Base-by-base conservation (phyloP, 768 basidiomycete genomes). In the Suillus ampliporus region DNA sequence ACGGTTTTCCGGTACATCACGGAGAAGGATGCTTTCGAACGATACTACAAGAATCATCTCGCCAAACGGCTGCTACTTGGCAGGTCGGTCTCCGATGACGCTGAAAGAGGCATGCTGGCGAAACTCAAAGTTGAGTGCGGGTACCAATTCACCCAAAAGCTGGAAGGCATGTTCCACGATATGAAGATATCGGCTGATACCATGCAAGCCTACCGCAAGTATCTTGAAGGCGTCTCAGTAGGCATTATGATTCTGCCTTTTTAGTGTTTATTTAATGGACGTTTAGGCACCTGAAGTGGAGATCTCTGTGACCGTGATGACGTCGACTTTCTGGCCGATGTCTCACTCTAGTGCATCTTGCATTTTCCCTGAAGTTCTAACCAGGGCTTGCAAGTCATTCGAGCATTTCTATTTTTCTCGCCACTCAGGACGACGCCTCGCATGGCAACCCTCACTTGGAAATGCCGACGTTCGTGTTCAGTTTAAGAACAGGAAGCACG, bases 111-210 rank as follows among this genome's bases (percentile, higher is more conserved):
- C 62, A 98, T 99, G 95, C 85, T 99, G 2, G 90, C 94, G 51
- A 98, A 97, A 77, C 87, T 99, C 70, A 98, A 98, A 79, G 85
- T 97, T 28, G 97, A 99, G 78, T 96, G 92, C 70, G 97, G 97
- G 8, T 90, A 89, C 69, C 94, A 97, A 72, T 99, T 99, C 76
- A 99, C 97, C 1, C 94, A 97, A 77, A 96, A 96, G 74, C 81
- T 99, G 70, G 96, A 99, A 76, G 96, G 96, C 62, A 99, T 99
- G 97, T 97, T 99, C 86, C 85, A 94, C 67, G 97, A 99, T 72
- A 95, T 99, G 88, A 92, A 88, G 69, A 74, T 96, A 34, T 97
- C 94, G 6, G 76, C 80, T 21, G 97, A 99, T 61, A 88, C 88
- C 17, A 91, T 91, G 83, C 80, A 84, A 40, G 86, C 84, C 5